Percentiles rank a stretch among this genome's conserved stretches.
Conservation (phyloP, 148 eudicot genomes). For the Rheum nobile region DNA sequence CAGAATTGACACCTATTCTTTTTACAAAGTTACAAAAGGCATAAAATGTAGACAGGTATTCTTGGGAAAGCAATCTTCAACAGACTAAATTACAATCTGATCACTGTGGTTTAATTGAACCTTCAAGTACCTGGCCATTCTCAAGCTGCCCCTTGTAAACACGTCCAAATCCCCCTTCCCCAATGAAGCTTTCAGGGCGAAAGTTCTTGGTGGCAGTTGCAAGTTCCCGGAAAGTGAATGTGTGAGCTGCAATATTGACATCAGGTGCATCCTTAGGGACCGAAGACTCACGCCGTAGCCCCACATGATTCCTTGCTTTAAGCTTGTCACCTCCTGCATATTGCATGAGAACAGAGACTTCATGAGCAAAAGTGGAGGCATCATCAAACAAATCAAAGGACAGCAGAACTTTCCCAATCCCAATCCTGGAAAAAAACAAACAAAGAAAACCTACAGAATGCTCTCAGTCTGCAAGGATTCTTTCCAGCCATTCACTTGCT, state of each 20-base stretch:
- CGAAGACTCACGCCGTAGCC: constrained; percentile 31
- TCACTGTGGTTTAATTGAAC: not conserved
- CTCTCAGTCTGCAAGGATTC: not conserved
- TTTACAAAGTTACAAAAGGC: no score
- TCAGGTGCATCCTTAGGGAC: constrained; percentile 34
- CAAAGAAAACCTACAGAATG: not conserved
- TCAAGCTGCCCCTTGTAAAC: constrained; percentile 75
- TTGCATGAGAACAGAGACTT: not conserved
- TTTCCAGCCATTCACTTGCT: not conserved
- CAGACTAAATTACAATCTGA: not conserved
- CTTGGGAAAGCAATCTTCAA: not conserved
- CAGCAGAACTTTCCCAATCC: not conserved
- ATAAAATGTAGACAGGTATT: not conserved
- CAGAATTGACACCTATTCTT: no score
- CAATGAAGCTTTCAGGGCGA: constrained; percentile 61
- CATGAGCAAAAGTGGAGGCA: not conserved
- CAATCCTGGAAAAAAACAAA: not conserved
- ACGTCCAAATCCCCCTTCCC: constrained; percentile 96
- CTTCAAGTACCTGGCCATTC: constrained; percentile 46
- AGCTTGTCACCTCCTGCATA: constrained; percentile 61
- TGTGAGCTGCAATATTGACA: constrained; percentile 52
- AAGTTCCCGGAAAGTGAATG: constrained; percentile 80
- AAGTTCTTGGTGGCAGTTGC: constrained; percentile 79
- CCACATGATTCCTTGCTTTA: constrained; percentile 48
- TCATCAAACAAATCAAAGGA: not conserved